phyloP scores from a whole-genome alignment of 2,329 filamentous ascomycete species.

The Cordyceps tenuipes region DNA sequence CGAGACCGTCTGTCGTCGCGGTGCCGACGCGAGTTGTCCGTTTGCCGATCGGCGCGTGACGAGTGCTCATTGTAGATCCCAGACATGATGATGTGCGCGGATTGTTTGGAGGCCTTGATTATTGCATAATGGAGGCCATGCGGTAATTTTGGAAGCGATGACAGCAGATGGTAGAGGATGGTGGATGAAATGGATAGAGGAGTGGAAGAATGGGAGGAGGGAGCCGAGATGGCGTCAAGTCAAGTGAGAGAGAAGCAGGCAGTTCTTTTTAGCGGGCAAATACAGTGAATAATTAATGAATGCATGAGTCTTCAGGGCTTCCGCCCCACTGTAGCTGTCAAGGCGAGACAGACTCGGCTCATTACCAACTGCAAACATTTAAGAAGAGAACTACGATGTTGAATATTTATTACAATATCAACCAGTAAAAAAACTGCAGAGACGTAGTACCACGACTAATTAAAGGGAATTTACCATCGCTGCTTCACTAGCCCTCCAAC shows the following conservation, averaged over 20 bases:
- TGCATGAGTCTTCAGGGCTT: background rate
- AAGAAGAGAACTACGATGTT: too few species aligned
- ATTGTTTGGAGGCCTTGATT: background rate
- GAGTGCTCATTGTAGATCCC: background rate
- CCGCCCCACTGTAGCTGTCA: background rate
- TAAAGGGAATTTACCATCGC: too few species aligned
- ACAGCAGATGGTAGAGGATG: background rate
- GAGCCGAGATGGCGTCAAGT: background rate
- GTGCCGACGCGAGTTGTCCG: constrained; percentile 1
- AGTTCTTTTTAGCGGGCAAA: background rate
- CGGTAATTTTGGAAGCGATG: background rate
- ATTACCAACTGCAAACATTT: too few species aligned
- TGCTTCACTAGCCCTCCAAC: too few species aligned
- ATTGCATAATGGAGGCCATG: background rate
- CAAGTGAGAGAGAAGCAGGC: background rate
- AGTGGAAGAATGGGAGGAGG: too few species aligned
- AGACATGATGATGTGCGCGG: background rate
- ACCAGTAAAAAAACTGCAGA: too few species aligned
- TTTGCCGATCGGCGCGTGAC: background rate
- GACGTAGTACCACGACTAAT: too few species aligned
- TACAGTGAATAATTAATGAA: too few species aligned
- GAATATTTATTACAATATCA: too few species aligned
- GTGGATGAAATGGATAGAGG: background rate
- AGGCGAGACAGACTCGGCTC: too few species aligned
- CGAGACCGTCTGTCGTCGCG: constrained; percentile 10